A percentile compares a stretch with the other conserved stretches of the same genome.
Evolutionary conservation across 2,329 filamentous ascomycete genomes (phyloP).

Genomic region (Cytospora mali): DNA sequence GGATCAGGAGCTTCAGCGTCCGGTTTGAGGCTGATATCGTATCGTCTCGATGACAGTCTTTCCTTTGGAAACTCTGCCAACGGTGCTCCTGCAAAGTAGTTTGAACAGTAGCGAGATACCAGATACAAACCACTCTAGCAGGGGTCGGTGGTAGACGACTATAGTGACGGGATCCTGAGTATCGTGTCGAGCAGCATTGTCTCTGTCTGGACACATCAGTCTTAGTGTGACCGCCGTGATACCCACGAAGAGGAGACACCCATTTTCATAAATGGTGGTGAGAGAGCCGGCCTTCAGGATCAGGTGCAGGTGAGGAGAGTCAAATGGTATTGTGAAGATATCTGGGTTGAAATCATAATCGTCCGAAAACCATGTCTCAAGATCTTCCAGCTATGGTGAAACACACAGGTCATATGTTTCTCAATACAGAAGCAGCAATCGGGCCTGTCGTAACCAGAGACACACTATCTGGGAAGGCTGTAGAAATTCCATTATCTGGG

Average conservation of each 20-base stretch:
- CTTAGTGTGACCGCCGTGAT: conserved; percentile 62
- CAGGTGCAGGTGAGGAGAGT: conserved; percentile 60
- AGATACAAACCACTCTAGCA: conserved; percentile 58
- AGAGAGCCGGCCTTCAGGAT: conserved; percentile 60
- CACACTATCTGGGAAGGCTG: conserved; percentile 60
- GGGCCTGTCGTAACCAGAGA: conserved; percentile 54
- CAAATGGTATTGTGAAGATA: conserved; percentile 59
- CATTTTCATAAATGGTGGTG: conserved; percentile 59
- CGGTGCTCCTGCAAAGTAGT: conserved; percentile 60
- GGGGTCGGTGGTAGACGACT: conserved; percentile 59
- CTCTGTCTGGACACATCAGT: conserved; percentile 63
- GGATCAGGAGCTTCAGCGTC: conserved; percentile 63
- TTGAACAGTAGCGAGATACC: conserved; percentile 61
- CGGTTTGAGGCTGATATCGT: conserved; percentile 65
- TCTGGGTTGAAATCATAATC: conserved; percentile 61
- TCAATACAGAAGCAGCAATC: conserved; percentile 60
- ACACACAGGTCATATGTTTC: conserved; percentile 61
- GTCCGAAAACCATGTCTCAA: conserved; percentile 56
- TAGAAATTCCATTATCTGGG: too few relatives aligned
- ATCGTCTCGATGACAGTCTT: conserved; percentile 66
- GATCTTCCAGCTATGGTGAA: conserved; percentile 58
- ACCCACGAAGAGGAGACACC: conserved; percentile 59
- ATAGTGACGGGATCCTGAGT: too few relatives aligned
- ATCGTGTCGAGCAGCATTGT: conserved; percentile 61
- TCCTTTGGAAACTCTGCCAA: conserved; percentile 62